These are phyloP conservation scores for Wickerhamiella slavikovae DNA, from an alignment of 805 yeast genomes.

Conservation along the genomic window DNA sequence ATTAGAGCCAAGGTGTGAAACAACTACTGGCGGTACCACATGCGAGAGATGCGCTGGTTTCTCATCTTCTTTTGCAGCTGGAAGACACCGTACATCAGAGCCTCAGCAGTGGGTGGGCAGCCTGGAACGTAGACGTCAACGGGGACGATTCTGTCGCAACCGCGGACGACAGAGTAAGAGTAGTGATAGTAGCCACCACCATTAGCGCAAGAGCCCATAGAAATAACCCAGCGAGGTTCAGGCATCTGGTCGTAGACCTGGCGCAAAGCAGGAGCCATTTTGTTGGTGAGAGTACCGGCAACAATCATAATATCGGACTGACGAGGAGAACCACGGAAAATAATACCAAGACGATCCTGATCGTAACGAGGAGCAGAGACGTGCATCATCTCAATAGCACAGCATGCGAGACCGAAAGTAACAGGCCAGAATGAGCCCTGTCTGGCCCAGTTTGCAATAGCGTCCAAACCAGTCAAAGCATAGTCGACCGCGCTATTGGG, in stretches of 20 bases:
- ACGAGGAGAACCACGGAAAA: constrained; percentile 86
- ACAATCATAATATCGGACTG: constrained; percentile 85
- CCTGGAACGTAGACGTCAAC: constrained; percentile 86
- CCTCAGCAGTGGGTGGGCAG: constrained; percentile 83
- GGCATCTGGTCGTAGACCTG: constrained; percentile 92
- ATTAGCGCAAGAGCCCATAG: constrained; percentile 88
- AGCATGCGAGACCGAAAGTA: constrained; percentile 78
- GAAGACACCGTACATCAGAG: constrained; percentile 76
- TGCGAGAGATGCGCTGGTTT: constrained; percentile 55
- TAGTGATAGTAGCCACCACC: constrained; percentile 89
- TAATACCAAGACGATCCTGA: constrained; percentile 79
- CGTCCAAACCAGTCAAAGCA: constrained; percentile 62
- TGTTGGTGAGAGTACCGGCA: constrained; percentile 78
- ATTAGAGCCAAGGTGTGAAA: no score
- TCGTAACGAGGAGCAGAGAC: constrained; percentile 79
- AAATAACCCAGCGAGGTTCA: constrained; percentile 83
- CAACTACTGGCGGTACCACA: constrained; percentile 52
- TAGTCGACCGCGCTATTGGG: constrained; percentile 48
- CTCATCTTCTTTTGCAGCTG: constrained; percentile 81
- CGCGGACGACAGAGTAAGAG: constrained; percentile 74
- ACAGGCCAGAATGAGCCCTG: constrained; percentile 89
- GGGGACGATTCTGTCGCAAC: constrained; percentile 75
- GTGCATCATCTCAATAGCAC: constrained; percentile 94
- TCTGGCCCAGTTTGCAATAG: constrained; percentile 77
- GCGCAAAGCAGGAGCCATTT: constrained; percentile 86